phyloP scores from a whole-genome alignment of 108 stramenopile species.

The Cyclotella sp. region DNA sequence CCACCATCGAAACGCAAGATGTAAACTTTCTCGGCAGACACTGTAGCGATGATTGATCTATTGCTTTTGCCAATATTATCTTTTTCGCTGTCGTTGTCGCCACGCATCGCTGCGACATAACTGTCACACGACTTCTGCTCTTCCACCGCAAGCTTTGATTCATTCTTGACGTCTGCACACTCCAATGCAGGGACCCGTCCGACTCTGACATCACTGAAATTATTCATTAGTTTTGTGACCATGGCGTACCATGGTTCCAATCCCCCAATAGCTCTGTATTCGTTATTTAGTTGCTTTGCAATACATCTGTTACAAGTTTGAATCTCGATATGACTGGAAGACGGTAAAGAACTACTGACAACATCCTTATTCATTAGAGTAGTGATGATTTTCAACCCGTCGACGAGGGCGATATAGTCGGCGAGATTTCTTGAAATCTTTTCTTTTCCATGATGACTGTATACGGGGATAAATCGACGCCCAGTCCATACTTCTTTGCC shows the following conservation, averaged over 20 bases:
- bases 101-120: slow-evolving; percentile 11
- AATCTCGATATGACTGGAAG: slow-evolving; percentile 17
- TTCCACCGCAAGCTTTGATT: slow-evolving; percentile 25
- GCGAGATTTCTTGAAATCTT: slow-evolving; percentile 19
- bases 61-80: not conserved
- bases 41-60: slow-evolving; percentile 1
- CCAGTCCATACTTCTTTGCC: slow-evolving; percentile 32
- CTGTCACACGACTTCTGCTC: slow-evolving; percentile 21
- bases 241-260: slow-evolving; percentile 29
- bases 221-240: slow-evolving; percentile 11
- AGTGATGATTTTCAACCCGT: slow-evolving; percentile 19
- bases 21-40: slow-evolving; percentile 34
- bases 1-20: slow-evolving; percentile 75
- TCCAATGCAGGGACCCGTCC: slow-evolving; percentile 4
- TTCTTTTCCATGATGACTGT: not conserved
- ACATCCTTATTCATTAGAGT: slow-evolving; percentile 6
- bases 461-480: slow-evolving; percentile 8
- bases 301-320: slow-evolving; percentile 31
- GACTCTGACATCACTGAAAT: slow-evolving; percentile 11
- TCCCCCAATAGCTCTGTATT: slow-evolving; percentile 14
- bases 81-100: not conserved
- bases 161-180: slow-evolving; percentile 13
- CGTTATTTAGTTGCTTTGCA: slow-evolving; percentile 27
- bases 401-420: slow-evolving; percentile 34
- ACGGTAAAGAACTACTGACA: slow-evolving; percentile 12